Percentiles rank a stretch among this genome's conserved stretches.
phyloP scores from a whole-genome alignment of 2,329 filamentous ascomycete species.

The Trichoderma sp. region DNA sequence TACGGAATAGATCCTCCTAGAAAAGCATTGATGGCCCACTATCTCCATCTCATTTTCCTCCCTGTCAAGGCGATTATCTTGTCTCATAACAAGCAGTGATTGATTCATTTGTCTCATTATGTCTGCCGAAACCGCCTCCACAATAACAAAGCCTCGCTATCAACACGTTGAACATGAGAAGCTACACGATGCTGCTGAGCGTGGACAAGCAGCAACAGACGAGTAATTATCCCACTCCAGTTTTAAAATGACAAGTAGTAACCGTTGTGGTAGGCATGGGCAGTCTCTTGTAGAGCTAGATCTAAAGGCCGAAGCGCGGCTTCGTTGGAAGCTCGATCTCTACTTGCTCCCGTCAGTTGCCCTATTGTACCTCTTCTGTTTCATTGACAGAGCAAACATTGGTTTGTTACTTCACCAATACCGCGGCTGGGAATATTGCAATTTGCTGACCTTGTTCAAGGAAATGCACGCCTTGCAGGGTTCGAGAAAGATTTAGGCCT shows the following conservation, averaged over 20 bases:
- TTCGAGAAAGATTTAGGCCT: neutral
- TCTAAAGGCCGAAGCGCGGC: neutral
- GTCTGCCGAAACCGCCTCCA: neutral
- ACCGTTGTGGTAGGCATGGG: neutral
- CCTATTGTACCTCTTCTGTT: neutral
- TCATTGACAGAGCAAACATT: neutral
- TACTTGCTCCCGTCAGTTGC: neutral
- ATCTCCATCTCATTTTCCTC: neutral
- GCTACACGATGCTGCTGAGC: neutral
- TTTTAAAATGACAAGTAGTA: neutral
- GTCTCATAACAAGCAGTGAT: neutral
- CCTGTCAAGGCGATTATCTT: neutral
- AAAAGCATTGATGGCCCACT: neutral
- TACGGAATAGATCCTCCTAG: neutral
- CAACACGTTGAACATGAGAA: neutral
- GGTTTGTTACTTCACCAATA: neutral
- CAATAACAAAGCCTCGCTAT: neutral
- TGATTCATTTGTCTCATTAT: neutral
- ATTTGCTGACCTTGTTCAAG: neutral
- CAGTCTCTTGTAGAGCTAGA: neutral
- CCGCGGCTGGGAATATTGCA: neutral
- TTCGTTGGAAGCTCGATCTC: neutral
- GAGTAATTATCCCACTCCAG: neutral
- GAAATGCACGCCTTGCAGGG: neutral
- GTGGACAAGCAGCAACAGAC: neutral